These are phyloP conservation scores for Colletotrichum tabaci DNA, from an alignment of 2,329 filamentous ascomycete genomes.

Conservation along the genomic window DNA sequence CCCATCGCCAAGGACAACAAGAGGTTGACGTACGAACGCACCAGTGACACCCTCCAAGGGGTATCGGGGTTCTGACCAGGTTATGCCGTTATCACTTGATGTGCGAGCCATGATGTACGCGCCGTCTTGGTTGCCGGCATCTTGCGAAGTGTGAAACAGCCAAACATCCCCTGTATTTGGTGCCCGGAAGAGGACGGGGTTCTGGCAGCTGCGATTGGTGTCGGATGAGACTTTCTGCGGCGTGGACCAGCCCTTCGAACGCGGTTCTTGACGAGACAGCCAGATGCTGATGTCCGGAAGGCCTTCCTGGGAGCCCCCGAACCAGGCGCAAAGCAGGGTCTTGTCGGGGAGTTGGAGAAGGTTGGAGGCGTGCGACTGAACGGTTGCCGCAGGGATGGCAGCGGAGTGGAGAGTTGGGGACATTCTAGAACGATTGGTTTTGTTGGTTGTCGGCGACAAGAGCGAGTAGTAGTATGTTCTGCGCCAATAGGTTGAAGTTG, in stretches of 20 bases:
- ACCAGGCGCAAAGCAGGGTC: constrained; percentile 61
- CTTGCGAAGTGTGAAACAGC: constrained; percentile 62
- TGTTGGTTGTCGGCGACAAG: no score
- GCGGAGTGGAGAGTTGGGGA: constrained; percentile 29
- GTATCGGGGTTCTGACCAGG: constrained; percentile 53
- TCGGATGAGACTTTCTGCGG: constrained; percentile 57
- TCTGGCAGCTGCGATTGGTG: constrained; percentile 59
- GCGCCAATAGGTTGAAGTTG: no score
- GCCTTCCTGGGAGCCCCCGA: constrained; percentile 62
- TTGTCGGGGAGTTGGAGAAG: constrained; percentile 57
- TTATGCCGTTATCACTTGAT: constrained; percentile 53
- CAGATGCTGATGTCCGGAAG: constrained; percentile 61
- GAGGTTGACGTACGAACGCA: constrained; percentile 59
- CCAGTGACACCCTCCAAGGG: constrained; percentile 54
- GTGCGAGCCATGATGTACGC: constrained; percentile 55
- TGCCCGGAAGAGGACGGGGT: constrained; percentile 58
- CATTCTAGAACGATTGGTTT: background rate
- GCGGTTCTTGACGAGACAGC: constrained; percentile 53
- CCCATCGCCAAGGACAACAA: constrained; percentile 53
- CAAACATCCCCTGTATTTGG: constrained; percentile 54
- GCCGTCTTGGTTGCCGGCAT: constrained; percentile 60
- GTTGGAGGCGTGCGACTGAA: constrained; percentile 62
- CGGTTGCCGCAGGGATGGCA: constrained; percentile 55
- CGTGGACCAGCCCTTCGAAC: constrained; percentile 49
- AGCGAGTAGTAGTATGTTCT: background rate